Base-by-base conservation (phyloP, 139 green algal genomes). In the Chlorella sp. region DNA sequence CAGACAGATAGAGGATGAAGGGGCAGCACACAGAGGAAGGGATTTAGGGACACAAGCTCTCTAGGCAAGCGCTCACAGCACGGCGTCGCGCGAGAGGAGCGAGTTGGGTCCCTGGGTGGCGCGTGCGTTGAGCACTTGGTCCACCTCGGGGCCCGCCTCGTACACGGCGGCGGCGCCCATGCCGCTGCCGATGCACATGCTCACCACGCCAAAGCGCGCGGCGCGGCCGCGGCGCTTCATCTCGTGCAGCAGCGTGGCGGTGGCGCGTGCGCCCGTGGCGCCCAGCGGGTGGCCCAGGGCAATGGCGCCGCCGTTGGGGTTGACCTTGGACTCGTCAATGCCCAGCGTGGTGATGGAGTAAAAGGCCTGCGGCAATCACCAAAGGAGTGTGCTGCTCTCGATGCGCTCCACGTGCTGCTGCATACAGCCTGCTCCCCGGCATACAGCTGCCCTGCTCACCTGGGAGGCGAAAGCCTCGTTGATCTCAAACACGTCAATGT, bases 401-500 rank as follows among this genome's bases (percentile, higher is more conserved):
- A n/a, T n/a, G n/a, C n/a, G n/a, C n/a, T n/a, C n/a, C n/a, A n/a
- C n/a, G n/a, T n/a, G n/a, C n/a, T n/a, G n/a, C n/a, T n/a, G n/a
- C n/a, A n/a, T n/a, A n/a, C 42, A 55, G 42, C 42, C 10, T 55
- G 42, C 10, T 17, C 42, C 42, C 10, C 42, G 42, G 42, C 17
- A 55, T 55, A 10, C 42, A 17, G 42, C 42, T 10, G 42, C 42
- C 42, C 42, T 55, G 83, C 86, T 77, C 88, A 89, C 89, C 85
- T 93, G 88, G 20, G 83, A 92, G 0, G 93, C 91, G 74, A 97
- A 97, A 2, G 96, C 95, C 85, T 99, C 95, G 77, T 99, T 99
- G 79, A 99, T 89, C 82, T 99, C 95, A 77, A 89, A 98, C 34
- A 99, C 82, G 75, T 99, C 94, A 59, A 99, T 94, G 80, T 99